Evolutionary conservation across 192 early-diverging fungal genomes (phyloP), one percentile per base, ranked within the genome.

Genomic region (Backusella tuberculispora): DNA sequence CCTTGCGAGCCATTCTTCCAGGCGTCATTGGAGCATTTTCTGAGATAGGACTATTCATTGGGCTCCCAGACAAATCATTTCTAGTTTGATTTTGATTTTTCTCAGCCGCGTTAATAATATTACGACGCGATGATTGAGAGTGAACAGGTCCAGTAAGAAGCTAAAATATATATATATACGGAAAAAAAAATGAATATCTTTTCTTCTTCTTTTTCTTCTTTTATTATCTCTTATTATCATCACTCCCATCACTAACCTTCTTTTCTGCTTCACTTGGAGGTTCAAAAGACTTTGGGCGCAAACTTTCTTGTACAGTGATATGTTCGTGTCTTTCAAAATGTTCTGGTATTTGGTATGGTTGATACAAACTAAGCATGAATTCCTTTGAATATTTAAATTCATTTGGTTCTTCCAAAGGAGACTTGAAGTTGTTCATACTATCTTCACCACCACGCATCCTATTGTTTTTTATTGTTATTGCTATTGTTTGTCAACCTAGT

Each of bases 301-400:
- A 73, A n/a, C 86, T 43, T 44, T 90, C 85, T 53, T 87, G 83
- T 15, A 85, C 87, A 48, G 88, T 90, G 68, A 90, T 90, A 76
- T 88, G 87, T 73, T 90, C 89, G 69, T 89, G 88, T 42, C 82
- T 77, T 47, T 91, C 88, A 78, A 94, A 92, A 47, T 87, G 87
- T 24, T 87, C 78, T 29, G 89, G 81, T 24, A 90, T 66, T 38
- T 84, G 86, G 63, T 63, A 43, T 4, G 90, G 86, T 40, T 83
- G 89, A 80, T 88, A 94, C 45, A 94, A 79, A 17, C 86, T 87
- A 12, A 94, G 81, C 91, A 94, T 93, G 45, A 85, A 83, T 45
- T 93, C 93, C 65, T 90, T 90, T 14, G 91, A 88, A 80, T 92
- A 94, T 83, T 86, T 89, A 75, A 87, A 90, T 14, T 88, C 81